A percentile compares a stretch with the other conserved stretches of the same genome.
Evolutionary conservation across 2,329 filamentous ascomycete genomes (phyloP).

Genomic region (Ophiostoma sp.): DNA sequence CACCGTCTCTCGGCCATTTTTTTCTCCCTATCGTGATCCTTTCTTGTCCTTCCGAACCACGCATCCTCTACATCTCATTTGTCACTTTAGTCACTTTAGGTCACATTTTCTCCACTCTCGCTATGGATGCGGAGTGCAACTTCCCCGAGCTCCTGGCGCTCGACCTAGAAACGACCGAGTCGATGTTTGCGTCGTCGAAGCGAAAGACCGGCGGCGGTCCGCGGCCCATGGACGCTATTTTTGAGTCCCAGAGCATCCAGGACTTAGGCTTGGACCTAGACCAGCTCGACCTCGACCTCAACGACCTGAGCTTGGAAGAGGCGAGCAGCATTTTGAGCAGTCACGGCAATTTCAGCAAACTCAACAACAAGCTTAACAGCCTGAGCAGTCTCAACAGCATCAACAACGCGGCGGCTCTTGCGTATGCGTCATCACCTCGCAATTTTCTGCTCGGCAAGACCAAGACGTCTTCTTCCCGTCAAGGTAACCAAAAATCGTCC

Average conservation of each 20-base stretch:
- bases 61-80: background rate
- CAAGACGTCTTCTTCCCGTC: background rate
- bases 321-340: background rate
- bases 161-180: constrained; percentile 52
- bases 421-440: background rate
- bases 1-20: background rate
- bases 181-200: constrained; percentile 50
- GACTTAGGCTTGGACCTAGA: background rate
- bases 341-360: constrained; percentile 5
- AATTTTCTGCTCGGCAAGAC: background rate
- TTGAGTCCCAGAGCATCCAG: constrained; percentile 21
- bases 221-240: constrained; percentile 18
- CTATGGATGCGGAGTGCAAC: constrained; percentile 43
- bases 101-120: background rate
- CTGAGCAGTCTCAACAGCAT: background rate
- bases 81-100: background rate
- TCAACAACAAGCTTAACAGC: constrained; percentile 1
- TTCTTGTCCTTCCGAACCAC: background rate
- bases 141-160: constrained; percentile 57
- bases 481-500: background rate
- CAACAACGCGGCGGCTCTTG: background rate
- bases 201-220: constrained; percentile 56
- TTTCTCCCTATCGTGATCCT: background rate
- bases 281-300: background rate
- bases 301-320: constrained; percentile 5